Conservation (phyloP, 164 flowering plant species). For the Saururus chinensis region DNA sequence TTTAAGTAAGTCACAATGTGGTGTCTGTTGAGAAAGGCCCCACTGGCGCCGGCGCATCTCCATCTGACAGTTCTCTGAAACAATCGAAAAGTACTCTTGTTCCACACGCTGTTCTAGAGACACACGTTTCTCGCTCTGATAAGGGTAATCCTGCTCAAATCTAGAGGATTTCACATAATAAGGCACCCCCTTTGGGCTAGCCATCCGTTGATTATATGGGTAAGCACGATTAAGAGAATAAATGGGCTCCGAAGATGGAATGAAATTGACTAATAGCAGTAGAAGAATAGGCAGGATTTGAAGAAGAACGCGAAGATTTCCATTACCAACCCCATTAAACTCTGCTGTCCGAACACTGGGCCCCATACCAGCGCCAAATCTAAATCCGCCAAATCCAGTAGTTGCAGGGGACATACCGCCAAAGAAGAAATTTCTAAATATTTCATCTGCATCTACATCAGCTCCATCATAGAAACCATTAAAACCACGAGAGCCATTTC, state of each 20-base stretch:
- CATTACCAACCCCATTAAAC: constrained; percentile 32
- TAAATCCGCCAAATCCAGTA: constrained; percentile 53
- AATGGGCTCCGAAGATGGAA: constrained; percentile 65
- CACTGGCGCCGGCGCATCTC: constrained; percentile 70
- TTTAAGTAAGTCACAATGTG: constrained; percentile 65
- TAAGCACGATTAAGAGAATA: constrained; percentile 43
- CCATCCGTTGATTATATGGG: constrained; percentile 30
- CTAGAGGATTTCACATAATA: constrained; percentile 52
- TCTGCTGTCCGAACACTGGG: constrained; percentile 30
- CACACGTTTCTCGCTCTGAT: constrained; percentile 27
- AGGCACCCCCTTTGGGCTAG: constrained; percentile 53
- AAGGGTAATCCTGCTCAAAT: constrained; percentile 69
- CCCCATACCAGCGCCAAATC: constrained; percentile 54
- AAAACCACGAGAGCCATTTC: constrained; percentile 31
- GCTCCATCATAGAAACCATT: constrained; percentile 53
- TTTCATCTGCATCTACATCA: constrained; percentile 81
- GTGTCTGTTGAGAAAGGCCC: constrained; percentile 58
- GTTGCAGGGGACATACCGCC: constrained; percentile 48
- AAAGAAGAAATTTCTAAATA: constrained; percentile 85
- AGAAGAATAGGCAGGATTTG: constrained; percentile 70
- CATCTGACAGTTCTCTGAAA: constrained; percentile 54
- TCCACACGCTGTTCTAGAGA: constrained; percentile 45
- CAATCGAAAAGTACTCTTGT: constrained; percentile 39
- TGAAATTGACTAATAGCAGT: constrained; percentile 45
- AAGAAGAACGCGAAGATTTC: constrained; percentile 34